These are phyloP conservation scores for Pythium diclinum DNA, from an alignment of 352 stramenopile genomes.

Conservation along the genomic window DNA sequence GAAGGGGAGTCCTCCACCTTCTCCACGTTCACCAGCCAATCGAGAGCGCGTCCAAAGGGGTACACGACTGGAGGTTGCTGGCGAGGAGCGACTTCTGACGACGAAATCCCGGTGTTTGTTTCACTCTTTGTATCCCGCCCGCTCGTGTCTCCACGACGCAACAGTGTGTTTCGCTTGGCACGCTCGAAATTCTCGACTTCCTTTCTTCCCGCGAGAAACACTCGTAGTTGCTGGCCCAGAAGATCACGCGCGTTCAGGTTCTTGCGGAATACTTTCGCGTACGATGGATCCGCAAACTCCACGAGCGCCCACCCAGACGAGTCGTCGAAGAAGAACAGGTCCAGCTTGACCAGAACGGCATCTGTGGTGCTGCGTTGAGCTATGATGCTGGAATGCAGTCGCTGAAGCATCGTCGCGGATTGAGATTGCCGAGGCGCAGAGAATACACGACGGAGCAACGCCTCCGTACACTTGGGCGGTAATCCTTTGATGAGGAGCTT, in stretches of 20 bases:
- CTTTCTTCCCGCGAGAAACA: constrained; percentile 49
- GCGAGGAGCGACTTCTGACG: constrained; percentile 2
- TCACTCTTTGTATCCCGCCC: constrained; percentile 8
- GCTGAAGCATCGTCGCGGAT: constrained; percentile 12
- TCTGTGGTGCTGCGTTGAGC: constrained; percentile 9
- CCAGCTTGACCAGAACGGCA: constrained; percentile 40
- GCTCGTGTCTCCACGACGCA: background rate
- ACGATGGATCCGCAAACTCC: constrained; percentile 50
- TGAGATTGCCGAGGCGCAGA: constrained; percentile 14
- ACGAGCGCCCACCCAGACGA: constrained; percentile 70
- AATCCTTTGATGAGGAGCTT: constrained; percentile 72
- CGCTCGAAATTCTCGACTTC: constrained; percentile 68
- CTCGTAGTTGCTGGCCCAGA: constrained; percentile 41
- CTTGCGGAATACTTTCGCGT: constrained; percentile 42
- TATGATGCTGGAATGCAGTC: constrained; percentile 9
- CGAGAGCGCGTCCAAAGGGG: constrained; percentile 52
- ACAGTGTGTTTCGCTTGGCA: constrained; percentile 43
- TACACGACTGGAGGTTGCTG: constrained; percentile 34
- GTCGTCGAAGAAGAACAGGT: constrained; percentile 76
- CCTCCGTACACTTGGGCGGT: constrained; percentile 45
- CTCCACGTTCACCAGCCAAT: constrained; percentile 69
- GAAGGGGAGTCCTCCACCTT: constrained; percentile 57
- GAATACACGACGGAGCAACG: constrained; percentile 46
- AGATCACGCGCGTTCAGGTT: constrained; percentile 66
- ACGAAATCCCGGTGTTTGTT: background rate